Evolutionary conservation across 495 filamentous ascomycete genomes (phyloP), one percentile per base, ranked within the genome.

Genomic region (Penicillium lividum): DNA sequence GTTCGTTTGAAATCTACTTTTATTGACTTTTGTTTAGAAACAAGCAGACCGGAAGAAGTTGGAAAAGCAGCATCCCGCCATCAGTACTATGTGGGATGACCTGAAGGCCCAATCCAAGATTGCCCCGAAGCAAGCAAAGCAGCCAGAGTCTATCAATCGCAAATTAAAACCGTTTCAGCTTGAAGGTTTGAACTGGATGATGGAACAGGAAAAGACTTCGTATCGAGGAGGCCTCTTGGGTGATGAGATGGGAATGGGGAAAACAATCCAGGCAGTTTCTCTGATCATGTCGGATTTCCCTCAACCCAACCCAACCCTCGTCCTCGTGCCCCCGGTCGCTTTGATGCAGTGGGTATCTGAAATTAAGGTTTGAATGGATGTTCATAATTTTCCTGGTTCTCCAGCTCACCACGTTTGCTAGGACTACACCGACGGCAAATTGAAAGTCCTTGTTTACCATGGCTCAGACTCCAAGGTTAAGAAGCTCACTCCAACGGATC

Each of bases 211-310:
- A 66, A 78, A 89, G 69, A 89, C 88, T 3, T 69, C 86, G 53
- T 98, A 91, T 77, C 88, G 85, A 60, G 94, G 94, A 34, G 94
- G 94, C 9, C 78, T 98, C 29, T 79, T 98, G 6, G 94, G 93
- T 46, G 94, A 98, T 65, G 92, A 96, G 69, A 97, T 97, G 92
- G 92, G 92, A 18, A 94, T 98, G 82, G 94, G 94, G 30, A 98
- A 98, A 78, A 98, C 94, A 0, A 97, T 98, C 40, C 94, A 98
- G 69, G 92, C 94, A 3, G 92, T 98, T 7, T 95, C 93, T 8
- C 80, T 98, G 13, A 90, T 98, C 68, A 98, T 98, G 93, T 96
- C 92, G 7, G 93, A 98, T 68, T 96, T 89, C 62, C 92, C 93
- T 16, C 89, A 88, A 33, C 84, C 86, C 51, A 70, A 85, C 33